These are phyloP conservation scores for Backusella morwellensis DNA, from an alignment of 192 early-diverging fungal species.

Conservation along the genomic window DNA sequence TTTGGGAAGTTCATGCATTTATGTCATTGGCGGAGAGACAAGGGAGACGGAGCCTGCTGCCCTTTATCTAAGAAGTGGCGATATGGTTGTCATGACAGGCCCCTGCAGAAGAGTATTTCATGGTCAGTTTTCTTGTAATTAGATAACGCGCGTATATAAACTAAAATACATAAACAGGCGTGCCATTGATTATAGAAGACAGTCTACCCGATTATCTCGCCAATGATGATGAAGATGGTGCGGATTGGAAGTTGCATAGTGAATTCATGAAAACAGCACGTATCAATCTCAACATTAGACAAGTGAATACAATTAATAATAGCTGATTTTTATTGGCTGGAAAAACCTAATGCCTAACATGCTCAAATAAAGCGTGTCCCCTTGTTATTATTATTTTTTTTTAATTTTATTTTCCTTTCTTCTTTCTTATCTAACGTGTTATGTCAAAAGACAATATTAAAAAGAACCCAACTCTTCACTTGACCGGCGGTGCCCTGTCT, in stretches of 20 bases:
- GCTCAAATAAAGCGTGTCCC: neutral
- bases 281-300: constrained; percentile 92
- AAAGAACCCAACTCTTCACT: constrained; percentile 47
- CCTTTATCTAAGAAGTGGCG: constrained; percentile 77
- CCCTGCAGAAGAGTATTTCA: constrained; percentile 76
- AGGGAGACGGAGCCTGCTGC: constrained; percentile 68
- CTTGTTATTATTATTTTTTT: neutral
- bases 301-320: constrained; percentile 47
- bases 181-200: constrained; percentile 24
- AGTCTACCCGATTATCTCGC: constrained; percentile 18
- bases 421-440: neutral
- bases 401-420: neutral
- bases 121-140: constrained; percentile 43
- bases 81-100: constrained; percentile 89
- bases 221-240: neutral
- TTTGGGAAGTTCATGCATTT: constrained; percentile 79
- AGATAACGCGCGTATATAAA: too few species aligned
- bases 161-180: constrained; percentile 3
- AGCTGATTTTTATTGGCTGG: neutral
- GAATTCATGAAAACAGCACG: constrained; percentile 68
- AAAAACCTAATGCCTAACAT: neutral
- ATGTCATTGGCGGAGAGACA: constrained; percentile 74
- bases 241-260: constrained; percentile 63
- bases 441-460: constrained; percentile 4
- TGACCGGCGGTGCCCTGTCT: constrained; percentile 74